Conservation (phyloP, 345 rosid genomes). For the Acer yangbiense region DNA sequence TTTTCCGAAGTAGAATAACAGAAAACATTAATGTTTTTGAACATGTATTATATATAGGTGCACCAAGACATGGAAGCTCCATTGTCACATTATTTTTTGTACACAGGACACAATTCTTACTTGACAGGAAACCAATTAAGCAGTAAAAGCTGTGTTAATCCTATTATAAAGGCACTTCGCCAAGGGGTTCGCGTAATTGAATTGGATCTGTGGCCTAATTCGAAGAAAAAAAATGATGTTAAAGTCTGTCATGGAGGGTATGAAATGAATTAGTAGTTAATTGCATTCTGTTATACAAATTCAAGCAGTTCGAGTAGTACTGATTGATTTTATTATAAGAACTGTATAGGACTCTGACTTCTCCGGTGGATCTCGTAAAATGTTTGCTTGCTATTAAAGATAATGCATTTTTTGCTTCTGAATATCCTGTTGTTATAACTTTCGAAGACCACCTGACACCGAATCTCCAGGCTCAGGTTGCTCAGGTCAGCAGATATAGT, state of each 20-base stretch:
- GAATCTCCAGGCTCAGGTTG: constrained; percentile 67
- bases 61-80: constrained; percentile 73
- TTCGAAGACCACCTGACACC: constrained; percentile 76
- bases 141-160: constrained; percentile 62
- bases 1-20: no score
- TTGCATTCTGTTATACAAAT: not conserved
- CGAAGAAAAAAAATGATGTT: constrained; percentile 39
- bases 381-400: constrained; percentile 65
- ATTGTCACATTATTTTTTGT: constrained; percentile 73
- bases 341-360: constrained; percentile 59
- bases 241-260: constrained; percentile 88
- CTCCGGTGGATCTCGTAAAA: constrained; percentile 56
- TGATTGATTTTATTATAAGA: not conserved
- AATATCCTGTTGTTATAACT: constrained; percentile 83
- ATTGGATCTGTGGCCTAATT: constrained; percentile 83
- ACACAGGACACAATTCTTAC: constrained; percentile 91
- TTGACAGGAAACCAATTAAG: constrained; percentile 77
- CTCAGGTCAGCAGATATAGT: constrained; percentile 41
- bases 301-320: not conserved
- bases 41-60: constrained; percentile 42
- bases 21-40: not conserved
- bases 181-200: constrained; percentile 80
- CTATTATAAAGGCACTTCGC: constrained; percentile 59
- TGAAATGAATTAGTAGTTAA: not conserved
- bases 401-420: constrained; percentile 60